These are phyloP conservation scores for Nicotiana undulata DNA, from an alignment of 257 asterid species.

Conservation along the genomic window DNA sequence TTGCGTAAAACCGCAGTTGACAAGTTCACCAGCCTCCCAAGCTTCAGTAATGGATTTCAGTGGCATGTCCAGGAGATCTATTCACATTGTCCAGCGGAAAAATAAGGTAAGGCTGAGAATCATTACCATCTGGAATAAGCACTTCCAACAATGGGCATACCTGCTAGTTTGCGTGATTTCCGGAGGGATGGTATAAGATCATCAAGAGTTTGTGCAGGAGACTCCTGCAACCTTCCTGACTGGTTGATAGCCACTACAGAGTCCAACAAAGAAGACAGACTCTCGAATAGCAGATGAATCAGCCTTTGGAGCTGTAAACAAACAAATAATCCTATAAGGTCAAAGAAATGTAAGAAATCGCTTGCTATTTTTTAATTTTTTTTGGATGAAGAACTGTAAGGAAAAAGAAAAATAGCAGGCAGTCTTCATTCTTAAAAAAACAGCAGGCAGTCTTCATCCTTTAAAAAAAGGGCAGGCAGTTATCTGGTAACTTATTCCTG, in stretches of 20 bases:
- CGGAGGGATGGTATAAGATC: slow-evolving; percentile 48
- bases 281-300: slow-evolving; percentile 77
- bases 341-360: neutral
- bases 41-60: slow-evolving; percentile 69
- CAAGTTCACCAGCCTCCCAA: slow-evolving; percentile 91
- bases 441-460: no score
- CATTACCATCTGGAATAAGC: neutral
- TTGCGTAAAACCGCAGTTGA: slow-evolving; percentile 45
- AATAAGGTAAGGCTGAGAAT: neutral
- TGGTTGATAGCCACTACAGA: slow-evolving; percentile 35
- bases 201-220: slow-evolving; percentile 25
- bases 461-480: no score
- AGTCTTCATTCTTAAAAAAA: no score
- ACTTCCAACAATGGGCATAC: slow-evolving; percentile 24
- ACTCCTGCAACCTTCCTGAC: slow-evolving; percentile 37
- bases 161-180: slow-evolving; percentile 72
- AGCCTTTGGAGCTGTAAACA: slow-evolving; percentile 66
- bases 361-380: neutral
- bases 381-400: no score
- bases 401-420: no score
- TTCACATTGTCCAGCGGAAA: neutral
- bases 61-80: slow-evolving; percentile 94
- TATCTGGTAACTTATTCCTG: neutral
- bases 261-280: slow-evolving; percentile 57
- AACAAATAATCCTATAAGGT: slow-evolving; percentile 4